Evolutionary conservation across 2,329 filamentous ascomycete genomes (phyloP).

Genomic region (Penicillium sp.): DNA sequence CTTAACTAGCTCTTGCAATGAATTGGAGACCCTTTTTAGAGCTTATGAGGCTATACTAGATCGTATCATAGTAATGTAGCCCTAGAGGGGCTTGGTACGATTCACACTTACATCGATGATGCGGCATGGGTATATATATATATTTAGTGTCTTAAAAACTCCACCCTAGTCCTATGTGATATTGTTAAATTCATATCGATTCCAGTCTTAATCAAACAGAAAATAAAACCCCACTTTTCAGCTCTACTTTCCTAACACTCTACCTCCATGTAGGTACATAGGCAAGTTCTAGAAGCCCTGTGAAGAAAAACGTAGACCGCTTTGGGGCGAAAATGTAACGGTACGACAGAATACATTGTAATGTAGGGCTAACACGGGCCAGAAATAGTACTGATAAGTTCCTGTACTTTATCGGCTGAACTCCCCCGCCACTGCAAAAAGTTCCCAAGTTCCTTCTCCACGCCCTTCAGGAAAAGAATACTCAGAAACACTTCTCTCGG

Average conservation of each 20-base stretch:
- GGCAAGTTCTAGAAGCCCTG: neutral
- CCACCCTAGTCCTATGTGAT: no score
- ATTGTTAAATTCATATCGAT: no score
- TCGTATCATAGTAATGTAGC: neutral
- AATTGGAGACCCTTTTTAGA: neutral
- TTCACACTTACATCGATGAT: neutral
- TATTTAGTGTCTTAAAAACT: neutral
- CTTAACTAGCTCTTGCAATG: neutral
- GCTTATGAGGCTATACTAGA: neutral
- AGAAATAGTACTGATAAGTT: slow-evolving; percentile 6
- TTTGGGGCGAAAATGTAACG: slow-evolving; percentile 1
- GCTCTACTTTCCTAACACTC: neutral
- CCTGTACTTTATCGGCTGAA: slow-evolving; percentile 5
- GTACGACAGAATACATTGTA: neutral
- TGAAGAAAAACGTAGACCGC: neutral
- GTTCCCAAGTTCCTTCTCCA: slow-evolving; percentile 5
- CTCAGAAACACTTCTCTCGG: neutral
- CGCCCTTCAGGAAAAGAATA: neutral
- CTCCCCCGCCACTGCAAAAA: slow-evolving; percentile 12
- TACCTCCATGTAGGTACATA: neutral
- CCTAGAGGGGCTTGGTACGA: neutral
- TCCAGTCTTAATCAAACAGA: no score
- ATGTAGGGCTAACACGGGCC: neutral
- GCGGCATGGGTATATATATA: neutral
- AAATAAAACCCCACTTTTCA: no score